Percentiles rank a stretch among this genome's conserved stretches.
phyloP scores from a whole-genome alignment of 129 eudicot species.

The Chrysanthemum makinoi region DNA sequence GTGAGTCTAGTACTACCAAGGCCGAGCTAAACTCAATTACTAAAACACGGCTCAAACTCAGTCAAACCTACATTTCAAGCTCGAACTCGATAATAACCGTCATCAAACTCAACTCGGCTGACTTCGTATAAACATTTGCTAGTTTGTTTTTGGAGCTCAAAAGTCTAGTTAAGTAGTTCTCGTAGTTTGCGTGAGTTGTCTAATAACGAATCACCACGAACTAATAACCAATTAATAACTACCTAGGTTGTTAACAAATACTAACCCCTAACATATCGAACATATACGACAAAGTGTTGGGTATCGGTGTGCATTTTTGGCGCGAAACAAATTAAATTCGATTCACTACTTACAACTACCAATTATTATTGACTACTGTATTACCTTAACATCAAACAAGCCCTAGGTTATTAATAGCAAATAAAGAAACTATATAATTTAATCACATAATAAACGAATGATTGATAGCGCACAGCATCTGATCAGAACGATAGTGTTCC shows the following conservation, averaged over 20 bases:
- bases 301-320: no score
- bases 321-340: no score
- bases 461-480: constrained; percentile 70
- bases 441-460: no score
- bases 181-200: no score
- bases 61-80: not conserved
- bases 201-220: not conserved
- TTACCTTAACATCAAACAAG: not conserved
- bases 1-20: not conserved
- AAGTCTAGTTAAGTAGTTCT: no score
- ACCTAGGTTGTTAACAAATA: not conserved
- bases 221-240: not conserved
- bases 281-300: no score
- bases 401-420: constrained; percentile 11
- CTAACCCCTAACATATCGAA: no score
- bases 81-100: not conserved
- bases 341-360: no score
- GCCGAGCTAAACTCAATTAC: not conserved
- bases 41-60: not conserved
- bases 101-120: not conserved
- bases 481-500: constrained; percentile 45
- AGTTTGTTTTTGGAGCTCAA: no score
- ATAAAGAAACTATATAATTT: no score
- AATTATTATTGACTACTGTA: no score
- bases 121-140: not conserved